Evolutionary conservation across 2,329 filamentous ascomycete species (phyloP), one percentile per base, ranked within the genome.

Genomic region (Cladobotryum protrusum): DNA sequence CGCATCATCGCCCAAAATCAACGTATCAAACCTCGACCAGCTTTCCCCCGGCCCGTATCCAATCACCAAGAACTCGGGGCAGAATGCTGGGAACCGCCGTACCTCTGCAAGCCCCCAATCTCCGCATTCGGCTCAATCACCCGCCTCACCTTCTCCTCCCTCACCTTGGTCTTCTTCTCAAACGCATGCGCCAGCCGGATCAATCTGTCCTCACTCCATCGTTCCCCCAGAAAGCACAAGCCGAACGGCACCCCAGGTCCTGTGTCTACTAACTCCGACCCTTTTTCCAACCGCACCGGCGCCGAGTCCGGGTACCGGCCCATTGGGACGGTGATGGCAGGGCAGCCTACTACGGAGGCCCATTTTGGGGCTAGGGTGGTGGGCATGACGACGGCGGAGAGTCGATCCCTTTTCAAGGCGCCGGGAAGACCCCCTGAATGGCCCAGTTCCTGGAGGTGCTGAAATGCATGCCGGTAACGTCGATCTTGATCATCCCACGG

Each of bases 121-220:
- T 51, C 45, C 3, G 52, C 44, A 17, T 35, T 42, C 18, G 52
- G 52, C 20, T 17, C 17, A 5, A 39, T 43, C 32, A 53, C 34
- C 24, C 49, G 46, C 50, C 33, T 48, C 40, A 49, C 52, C 19
- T n/a, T 19, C 36, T 43, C 17, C 9, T 39, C 34, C 20, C 55
- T 34, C 34, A 47, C 43, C 36, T 46, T 50, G 4, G 58, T 82
- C 54, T 72, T 67, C 67, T 83, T 79, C 68, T 87, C 83, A 65
- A 78, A 86, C 5, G 79, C 81, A 68, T 82, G 85, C n/a, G 82
- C 83, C 60, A 79, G 73, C 1, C 78, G 78, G 50, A 86, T 77
- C 53, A 86, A 42, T 7, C 40, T 39, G 54, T 74, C 74, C 62
- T 86, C 82, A 32, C 71, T 76, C 71, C 76, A 86, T 48, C 71